Evolutionary conservation across 2,329 filamentous ascomycete genomes (phyloP), one percentile per base, ranked within the genome.

Genomic region (Apiospora saccharicola): DNA sequence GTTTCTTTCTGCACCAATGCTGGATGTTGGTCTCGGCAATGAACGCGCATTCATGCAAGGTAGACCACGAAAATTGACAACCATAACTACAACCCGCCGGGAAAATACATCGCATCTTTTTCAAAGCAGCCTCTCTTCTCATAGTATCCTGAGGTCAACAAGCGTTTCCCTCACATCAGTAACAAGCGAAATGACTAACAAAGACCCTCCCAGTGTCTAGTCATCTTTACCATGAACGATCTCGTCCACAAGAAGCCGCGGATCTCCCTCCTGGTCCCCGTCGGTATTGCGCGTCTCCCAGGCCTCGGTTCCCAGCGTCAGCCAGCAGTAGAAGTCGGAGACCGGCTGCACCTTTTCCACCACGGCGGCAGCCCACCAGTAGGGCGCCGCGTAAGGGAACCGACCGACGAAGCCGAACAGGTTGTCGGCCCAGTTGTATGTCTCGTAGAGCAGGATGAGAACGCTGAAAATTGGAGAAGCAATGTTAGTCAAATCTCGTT

Each of bases 261-360:
- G 26, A 7, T 16, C 1, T 12, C 14, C 14, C 26, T 57, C 51
- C 24, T 57, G 51, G 13, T 57, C 51, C 14, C 51, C 51, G 64
- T 67, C 64, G 30, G 34, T 44, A 22, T 67, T 67, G n/a, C 64
- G n/a, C 37, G 64, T 67, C 37, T 43, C 43, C 64, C 64, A 67
- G 14, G 10, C 37, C 43, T 67, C 64, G 37, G 64, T 67, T 5
- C 43, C 43, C 19, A 67, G 37, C 5, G 64, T 67, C 12, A 24
- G 10, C 64, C 64, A 67, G 43, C 22, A n/a, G 34, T 67, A 67
- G 2, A 67, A 24, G n/a, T 67, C 64, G 10, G 43, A 41, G 26
- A 64, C 1, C 14, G 22, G 7, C 26, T 64, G 34, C 2, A 19
- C 26, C 14, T 37, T 30, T 10, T 64, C 57, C 12, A 64, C 19